Evolutionary conservation across 768 basidiomycete genomes (phyloP), one percentile per base, ranked within the genome.

Genomic region (Boletus rubroflammeus): DNA sequence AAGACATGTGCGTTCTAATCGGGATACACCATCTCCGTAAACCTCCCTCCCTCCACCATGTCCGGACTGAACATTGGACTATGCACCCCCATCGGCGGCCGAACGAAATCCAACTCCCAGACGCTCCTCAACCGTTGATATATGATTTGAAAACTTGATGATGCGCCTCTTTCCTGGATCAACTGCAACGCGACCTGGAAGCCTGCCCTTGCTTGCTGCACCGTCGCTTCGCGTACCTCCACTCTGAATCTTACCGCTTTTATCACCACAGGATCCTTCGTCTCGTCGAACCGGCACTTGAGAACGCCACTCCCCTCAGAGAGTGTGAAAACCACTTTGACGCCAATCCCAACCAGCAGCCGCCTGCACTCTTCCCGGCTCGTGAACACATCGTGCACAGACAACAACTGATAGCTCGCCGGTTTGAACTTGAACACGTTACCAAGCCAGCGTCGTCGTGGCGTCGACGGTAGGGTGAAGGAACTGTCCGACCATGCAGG

Each of bases 391-490:
- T 85, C 82, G 51, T 79, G 76, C 14, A 76, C 69, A 5, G 87
- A 91, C 40, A 81, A 69, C 11, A 94, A 74, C 25, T 67, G 65
- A 62, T 81, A 82, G 29, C 72, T 77, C 29, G 82, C 74, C 0
- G 90, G 84, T 63, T 87, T 91, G 75, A 92, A 86, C 67, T 83
- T 88, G 80, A 98, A 95, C 39, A 97, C 80, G 62, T 85, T 89
- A 41, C 84, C 84, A 57, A 99, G 82, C 96, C 95, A 98, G 47
- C 79, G 81, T 57, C 82, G 81, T 72, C 72, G 72, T 51, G 76
- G 75, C 28, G 80, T 71, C 41, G 76, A 71, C 3, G 77, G 72
- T n/a, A 75, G 72, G 2, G 74, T 71, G 19, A 75, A 73, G 40
- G 79, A 73, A 6, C 75, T 73, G 36, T 78, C 78, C 11, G 80